These are phyloP conservation scores for Chionographis japonica DNA, from an alignment of 106 monocot genomes.

Conservation along the genomic window DNA sequence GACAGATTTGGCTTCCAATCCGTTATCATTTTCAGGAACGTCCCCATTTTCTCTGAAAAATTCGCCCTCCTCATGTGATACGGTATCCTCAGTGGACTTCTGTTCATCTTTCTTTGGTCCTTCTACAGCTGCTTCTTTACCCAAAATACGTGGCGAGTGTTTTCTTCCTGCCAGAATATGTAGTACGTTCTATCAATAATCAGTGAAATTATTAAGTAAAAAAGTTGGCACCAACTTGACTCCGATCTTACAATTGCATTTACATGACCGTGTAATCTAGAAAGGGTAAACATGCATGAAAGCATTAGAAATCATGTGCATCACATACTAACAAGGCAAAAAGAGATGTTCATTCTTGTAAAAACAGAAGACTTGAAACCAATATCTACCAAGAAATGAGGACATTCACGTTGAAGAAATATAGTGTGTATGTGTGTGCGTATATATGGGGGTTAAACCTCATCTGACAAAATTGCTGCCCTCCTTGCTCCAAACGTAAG, in stretches of 20 bases:
- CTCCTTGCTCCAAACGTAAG: no score
- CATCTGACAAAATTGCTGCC: no score
- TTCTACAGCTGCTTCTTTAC: slow-evolving; percentile 8
- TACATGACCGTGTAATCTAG: no score
- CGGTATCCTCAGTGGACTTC: slow-evolving; percentile 1
- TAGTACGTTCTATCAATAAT: neutral
- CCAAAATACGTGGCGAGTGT: neutral
- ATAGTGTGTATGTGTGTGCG: neutral
- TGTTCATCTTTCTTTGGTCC: slow-evolving; percentile 13
- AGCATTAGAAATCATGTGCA: no score
- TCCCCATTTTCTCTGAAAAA: slow-evolving; percentile 17
- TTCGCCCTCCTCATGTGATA: slow-evolving; percentile 21
- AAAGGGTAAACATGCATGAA: no score
- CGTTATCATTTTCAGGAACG: slow-evolving; percentile 5
- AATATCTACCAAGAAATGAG: neutral
- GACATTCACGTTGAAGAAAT: neutral
- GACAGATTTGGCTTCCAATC: slow-evolving; percentile 2
- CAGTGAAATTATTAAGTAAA: neutral
- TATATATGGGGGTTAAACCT: neutral
- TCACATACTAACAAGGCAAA: neutral
- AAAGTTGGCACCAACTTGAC: no score
- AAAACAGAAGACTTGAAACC: neutral
- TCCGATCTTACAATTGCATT: no score
- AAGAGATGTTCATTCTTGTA: neutral
- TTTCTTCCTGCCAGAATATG: neutral